phyloP scores from a whole-genome alignment of 352 stramenopile species.

The Globisporangium alternatum region DNA sequence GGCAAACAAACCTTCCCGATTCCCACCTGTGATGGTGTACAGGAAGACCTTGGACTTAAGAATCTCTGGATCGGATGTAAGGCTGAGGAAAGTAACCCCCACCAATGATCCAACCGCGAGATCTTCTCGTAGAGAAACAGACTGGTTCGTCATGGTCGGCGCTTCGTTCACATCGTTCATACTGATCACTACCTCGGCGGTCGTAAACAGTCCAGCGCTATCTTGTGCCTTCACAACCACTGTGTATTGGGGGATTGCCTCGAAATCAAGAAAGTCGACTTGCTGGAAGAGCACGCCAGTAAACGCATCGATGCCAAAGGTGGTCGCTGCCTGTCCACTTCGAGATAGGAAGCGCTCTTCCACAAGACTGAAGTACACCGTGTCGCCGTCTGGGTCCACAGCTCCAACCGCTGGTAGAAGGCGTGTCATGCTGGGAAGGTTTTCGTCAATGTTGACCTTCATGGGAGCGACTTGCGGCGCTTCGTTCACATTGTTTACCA shows the following conservation, averaged over 20 bases:
- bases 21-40: slow-evolving; percentile 1
- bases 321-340: slow-evolving; percentile 12
- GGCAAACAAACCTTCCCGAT: not conserved
- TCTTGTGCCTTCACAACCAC: slow-evolving; percentile 15
- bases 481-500: slow-evolving; percentile 34
- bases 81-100: not conserved
- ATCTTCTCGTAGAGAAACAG: slow-evolving; percentile 23
- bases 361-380: slow-evolving; percentile 23
- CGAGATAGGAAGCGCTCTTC: slow-evolving; percentile 11
- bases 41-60: not conserved
- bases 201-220: slow-evolving; percentile 19
- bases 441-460: slow-evolving; percentile 26
- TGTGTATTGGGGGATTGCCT: slow-evolving; percentile 12
- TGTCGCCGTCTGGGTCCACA: slow-evolving; percentile 29
- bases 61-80: slow-evolving; percentile 7
- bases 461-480: slow-evolving; percentile 15
- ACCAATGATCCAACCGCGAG: not conserved
- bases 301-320: slow-evolving; percentile 39
- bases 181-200: slow-evolving; percentile 14
- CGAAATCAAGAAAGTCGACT: slow-evolving; percentile 31
- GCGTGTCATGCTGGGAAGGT: slow-evolving; percentile 18
- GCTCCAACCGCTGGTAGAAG: slow-evolving; percentile 19
- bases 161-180: slow-evolving; percentile 37
- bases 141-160: slow-evolving; percentile 17
- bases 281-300: slow-evolving; percentile 40